These are phyloP conservation scores for Talaromyces verruculosus DNA, from an alignment of 2,329 filamentous ascomycete species.

Conservation along the genomic window DNA sequence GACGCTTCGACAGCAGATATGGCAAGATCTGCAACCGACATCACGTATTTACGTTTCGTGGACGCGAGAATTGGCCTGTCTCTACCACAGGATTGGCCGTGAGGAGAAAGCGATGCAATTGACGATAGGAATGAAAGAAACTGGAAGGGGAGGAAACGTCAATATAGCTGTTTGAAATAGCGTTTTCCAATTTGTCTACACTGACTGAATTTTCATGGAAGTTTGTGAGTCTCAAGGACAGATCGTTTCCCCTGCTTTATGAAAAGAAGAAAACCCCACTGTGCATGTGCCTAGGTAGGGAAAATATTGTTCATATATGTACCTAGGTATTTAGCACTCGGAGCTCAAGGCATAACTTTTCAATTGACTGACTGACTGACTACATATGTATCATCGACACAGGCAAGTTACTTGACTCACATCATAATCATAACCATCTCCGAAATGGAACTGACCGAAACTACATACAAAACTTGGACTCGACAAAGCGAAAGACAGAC, in stretches of 20 bases:
- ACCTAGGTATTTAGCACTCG: too few relatives aligned
- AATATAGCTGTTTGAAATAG: background rate
- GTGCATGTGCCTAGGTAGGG: too few relatives aligned
- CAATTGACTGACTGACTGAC: background rate
- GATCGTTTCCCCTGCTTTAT: too few relatives aligned
- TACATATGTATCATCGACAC: background rate
- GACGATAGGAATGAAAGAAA: background rate
- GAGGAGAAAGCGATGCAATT: conserved; percentile 7
- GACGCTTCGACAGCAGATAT: conserved; percentile 2
- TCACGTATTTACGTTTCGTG: conserved; percentile 11
- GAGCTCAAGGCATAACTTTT: background rate
- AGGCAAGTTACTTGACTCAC: background rate
- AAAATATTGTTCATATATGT: too few relatives aligned
- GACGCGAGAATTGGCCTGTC: conserved; percentile 4
- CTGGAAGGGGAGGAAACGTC: background rate
- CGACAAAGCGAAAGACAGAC: background rate
- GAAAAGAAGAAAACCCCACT: too few relatives aligned
- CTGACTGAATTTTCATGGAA: background rate
- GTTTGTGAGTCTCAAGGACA: background rate
- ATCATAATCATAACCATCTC: background rate
- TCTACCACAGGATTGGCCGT: background rate
- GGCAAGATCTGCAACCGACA: conserved; percentile 8
- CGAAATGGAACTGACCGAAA: background rate
- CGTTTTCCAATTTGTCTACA: background rate
- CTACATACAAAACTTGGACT: background rate